Base-by-base conservation (phyloP, 2,329 filamentous ascomycete species). In the Tolypocladium tundrense region DNA sequence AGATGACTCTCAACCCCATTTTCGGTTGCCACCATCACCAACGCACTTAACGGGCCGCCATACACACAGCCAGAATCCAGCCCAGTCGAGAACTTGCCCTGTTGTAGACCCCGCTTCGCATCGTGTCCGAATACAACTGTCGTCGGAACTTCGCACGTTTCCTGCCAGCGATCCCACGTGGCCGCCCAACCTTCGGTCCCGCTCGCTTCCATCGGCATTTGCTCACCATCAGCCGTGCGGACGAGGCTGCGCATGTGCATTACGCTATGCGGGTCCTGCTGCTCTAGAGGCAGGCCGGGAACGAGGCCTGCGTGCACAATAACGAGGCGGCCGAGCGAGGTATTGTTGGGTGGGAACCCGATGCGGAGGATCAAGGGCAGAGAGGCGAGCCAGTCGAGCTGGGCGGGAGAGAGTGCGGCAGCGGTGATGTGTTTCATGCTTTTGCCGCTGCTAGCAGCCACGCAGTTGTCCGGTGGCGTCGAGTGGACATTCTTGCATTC, bases 241-340 rank as follows among this genome's bases (percentile, higher is more conserved):
- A 88, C 79, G 56, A 95, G 81, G 2, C 84, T 88, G 51, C 90
- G 84, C 89, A 97, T 93, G 66, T 89, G 92, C 90, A 96, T 96
- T 19, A 88, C 87, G 45, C 86, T 85, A 67, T 82, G 84, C 0
- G 90, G 86, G 68, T 96, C 78, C 62, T 85, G 92, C 42, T 81
- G 75, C 54, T 86, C 78, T 3, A 95, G 77, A 0, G 82, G 71
- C 0, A 94, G 72, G 1, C 82, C 86, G 0, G 91, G 89, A 0
- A 92, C 84, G 1, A 97, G 76, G 1, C 92, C 92, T 0, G 83
- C 92, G 72, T 97, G 92, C 2, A 90, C 91, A 2, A 93, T 78
- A 50, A 87, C 77, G 0, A 67, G 24, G 31, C 2, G 55, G 52
- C 19, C 54, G 65, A 4, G 35, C 51, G 2, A 54, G 14, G 40